These are phyloP conservation scores for Vitis labrusca DNA, from an alignment of 164 flowering plant species.

Conservation along the genomic window DNA sequence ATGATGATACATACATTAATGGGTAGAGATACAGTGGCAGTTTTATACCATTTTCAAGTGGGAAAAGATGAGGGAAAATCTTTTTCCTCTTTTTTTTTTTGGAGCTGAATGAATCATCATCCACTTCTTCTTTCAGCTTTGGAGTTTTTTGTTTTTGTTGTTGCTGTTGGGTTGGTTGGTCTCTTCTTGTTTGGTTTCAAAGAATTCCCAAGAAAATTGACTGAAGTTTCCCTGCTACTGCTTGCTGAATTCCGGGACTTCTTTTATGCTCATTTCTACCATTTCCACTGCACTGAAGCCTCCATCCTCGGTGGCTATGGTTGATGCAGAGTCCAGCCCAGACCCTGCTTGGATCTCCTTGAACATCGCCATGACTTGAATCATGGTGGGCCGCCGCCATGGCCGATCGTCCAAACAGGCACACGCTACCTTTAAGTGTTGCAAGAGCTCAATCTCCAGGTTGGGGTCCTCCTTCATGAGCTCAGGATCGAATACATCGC, in stretches of 20 bases:
- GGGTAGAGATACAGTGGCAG: constrained; percentile 23
- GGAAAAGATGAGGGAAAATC: constrained; percentile 28
- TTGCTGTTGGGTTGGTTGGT: no score
- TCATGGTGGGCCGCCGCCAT: constrained; percentile 83
- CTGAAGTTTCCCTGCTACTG: constrained; percentile 15
- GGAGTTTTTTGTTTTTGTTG: no score
- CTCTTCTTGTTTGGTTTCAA: constrained; percentile 19
- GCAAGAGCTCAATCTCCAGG: constrained; percentile 78
- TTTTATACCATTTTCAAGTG: constrained; percentile 16
- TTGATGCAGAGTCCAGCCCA: constrained; percentile 51
- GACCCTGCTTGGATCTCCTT: constrained; percentile 89
- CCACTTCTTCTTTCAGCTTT: constrained; percentile 3
- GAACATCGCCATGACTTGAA: constrained; percentile 95
- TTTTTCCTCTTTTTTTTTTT: not conserved
- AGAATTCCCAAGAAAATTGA: constrained; percentile 25
- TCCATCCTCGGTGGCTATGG: constrained; percentile 45
- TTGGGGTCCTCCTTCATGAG: constrained; percentile 71
- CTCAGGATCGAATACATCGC: constrained; percentile 79
- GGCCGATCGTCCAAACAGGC: constrained; percentile 88
- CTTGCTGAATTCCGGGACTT: constrained; percentile 54
- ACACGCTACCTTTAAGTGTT: constrained; percentile 80
- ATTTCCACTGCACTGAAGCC: constrained; percentile 52
- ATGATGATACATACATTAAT: constrained; percentile 48
- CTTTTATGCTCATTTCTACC: constrained; percentile 74
- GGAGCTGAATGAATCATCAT: constrained; percentile 10